These are phyloP conservation scores for Isabelozyma pseudorhagii DNA, from an alignment of 805 yeast genomes.

Conservation along the genomic window DNA sequence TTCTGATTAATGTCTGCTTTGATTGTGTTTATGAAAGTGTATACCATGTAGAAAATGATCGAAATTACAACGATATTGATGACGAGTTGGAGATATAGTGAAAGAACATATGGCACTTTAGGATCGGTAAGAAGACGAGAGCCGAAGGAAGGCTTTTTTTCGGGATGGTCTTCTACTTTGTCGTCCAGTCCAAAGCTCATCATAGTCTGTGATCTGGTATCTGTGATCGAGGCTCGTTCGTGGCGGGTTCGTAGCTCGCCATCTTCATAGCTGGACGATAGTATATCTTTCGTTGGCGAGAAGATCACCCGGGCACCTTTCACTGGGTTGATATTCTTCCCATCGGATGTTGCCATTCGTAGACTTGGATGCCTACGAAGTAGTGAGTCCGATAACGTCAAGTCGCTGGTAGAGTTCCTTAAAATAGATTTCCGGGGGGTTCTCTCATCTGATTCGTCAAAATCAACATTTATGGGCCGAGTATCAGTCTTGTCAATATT, in stretches of 20 bases:
- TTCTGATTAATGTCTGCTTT: conserved; percentile 68
- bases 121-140: conserved; percentile 31
- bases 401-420: conserved; percentile 5
- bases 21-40: conserved; percentile 52
- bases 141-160: not conserved
- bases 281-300: conserved; percentile 30
- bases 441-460: conserved; percentile 1
- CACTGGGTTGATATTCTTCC: conserved; percentile 23
- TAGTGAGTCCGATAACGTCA: conserved; percentile 6
- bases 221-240: not conserved
- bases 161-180: not conserved
- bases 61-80: conserved; percentile 54
- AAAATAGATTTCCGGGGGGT: conserved; percentile 6
- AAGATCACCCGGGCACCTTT: conserved; percentile 30
- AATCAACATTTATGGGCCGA: conserved; percentile 7
- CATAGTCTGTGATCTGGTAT: not conserved
- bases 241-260: not conserved
- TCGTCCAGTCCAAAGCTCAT: not conserved
- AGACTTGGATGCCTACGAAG: conserved; percentile 15
- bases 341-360: conserved; percentile 14
- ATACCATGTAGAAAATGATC: conserved; percentile 49
- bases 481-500: conserved; percentile 2
- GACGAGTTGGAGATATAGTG: conserved; percentile 61
- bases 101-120: conserved; percentile 51
- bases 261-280: conserved; percentile 9